Base-by-base conservation (phyloP, 805 yeast species). In the Sporopachydermia quercuum region DNA sequence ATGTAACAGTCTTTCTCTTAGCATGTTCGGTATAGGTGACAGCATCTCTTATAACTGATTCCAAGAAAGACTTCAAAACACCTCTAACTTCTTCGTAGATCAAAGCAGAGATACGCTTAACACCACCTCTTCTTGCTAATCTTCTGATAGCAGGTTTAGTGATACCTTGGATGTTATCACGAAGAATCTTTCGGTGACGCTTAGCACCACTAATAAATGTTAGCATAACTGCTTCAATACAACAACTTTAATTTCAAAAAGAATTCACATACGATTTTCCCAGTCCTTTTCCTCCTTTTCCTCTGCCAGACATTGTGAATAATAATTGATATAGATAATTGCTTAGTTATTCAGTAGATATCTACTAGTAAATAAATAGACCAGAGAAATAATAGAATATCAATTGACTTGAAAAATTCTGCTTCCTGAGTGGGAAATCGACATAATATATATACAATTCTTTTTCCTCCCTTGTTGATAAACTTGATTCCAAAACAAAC, bases 101-200 rank as follows among this genome's bases (percentile, higher is more conserved):
- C 57, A 74, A 66, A 56, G 78, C 81, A 48, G 79, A 74, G 53
- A 74, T 74, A 71, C 81, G 76, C 69, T 74, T 74, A 50, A 74
- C 81, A 74, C 81, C 81, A 66, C 81, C 81, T 73, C 81, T 75
- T 73, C 81, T 74, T 37, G 81, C 81, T 56, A 74, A 70, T 73
- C 81, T 74, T 71, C 81, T 74, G 60, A 74, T 74, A 55, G 80
- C 81, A 55, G 81, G 81, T 66, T 74, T 74, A 39, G 81, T 74
- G 56, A 74, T 74, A 70, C 80, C 80, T 62, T 74, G 80, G 51
- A 74, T 74, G 72, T 74, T 74, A 64, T 74, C 80, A 71, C 80
- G 75, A 52, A 74, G 70, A 63, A 74, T 74, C 70, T 74, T 74
- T 73, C 80, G 74, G 76, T 74, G 80, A 63, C 81, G 70, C 68